Conservation (phyloP, 768 basidiomycete genomes). For the Fibroporia radiculosa region DNA sequence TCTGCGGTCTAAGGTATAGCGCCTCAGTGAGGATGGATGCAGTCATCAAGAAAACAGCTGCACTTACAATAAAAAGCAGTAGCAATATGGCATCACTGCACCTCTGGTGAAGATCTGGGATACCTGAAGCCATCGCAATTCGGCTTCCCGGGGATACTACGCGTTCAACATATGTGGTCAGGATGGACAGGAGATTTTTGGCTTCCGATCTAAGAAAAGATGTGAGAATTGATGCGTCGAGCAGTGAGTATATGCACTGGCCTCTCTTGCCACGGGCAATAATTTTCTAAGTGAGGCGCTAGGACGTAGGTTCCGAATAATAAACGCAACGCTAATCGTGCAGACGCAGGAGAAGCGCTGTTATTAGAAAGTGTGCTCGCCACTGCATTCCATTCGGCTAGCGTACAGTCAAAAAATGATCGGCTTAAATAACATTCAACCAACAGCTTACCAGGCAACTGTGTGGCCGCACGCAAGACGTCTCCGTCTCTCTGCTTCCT, state of each 20-base stretch:
- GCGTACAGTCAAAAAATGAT: conserved; percentile 9
- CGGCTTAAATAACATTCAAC: background rate
- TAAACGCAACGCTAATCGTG: conserved; percentile 49
- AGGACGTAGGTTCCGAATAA: conserved; percentile 51
- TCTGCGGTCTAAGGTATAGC: conserved; percentile 9
- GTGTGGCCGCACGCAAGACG: conserved; percentile 48
- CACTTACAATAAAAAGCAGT: conserved; percentile 29
- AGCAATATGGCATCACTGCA: conserved; percentile 28
- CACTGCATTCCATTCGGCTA: conserved; percentile 51
- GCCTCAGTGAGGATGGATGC: no score
- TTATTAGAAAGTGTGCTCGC: conserved; percentile 38
- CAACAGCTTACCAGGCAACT: conserved; percentile 50
- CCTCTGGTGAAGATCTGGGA: conserved; percentile 18
- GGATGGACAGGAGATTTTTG: background rate
- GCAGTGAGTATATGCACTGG: conserved; percentile 1
- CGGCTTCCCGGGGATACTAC: background rate
- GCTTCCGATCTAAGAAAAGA: background rate
- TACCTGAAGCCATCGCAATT: background rate
- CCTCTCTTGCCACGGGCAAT: background rate
- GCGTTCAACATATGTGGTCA: background rate
- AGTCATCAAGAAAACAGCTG: background rate
- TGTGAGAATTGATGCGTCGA: background rate
- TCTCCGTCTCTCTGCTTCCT: conserved; percentile 41
- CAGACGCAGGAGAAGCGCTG: conserved; percentile 49
- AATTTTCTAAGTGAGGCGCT: conserved; percentile 24